Percentiles rank a stretch among this genome's conserved stretches.
Evolutionary conservation across 2,329 filamentous ascomycete species (phyloP).

Genomic region (Trematosphaeria pertusa): DNA sequence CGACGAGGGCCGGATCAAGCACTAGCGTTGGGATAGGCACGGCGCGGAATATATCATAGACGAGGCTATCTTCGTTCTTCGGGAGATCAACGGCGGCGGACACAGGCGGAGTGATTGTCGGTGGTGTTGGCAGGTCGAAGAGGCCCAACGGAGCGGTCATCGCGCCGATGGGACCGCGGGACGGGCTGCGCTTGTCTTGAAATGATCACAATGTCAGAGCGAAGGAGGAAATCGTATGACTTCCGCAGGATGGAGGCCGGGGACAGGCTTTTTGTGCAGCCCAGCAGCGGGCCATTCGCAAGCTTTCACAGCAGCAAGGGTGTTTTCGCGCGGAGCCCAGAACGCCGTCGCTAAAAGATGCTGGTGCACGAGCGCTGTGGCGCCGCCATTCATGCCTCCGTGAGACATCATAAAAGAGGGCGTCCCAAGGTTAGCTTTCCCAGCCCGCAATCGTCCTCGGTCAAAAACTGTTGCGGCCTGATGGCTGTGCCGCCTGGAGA

Average conservation of each 20-base stretch:
- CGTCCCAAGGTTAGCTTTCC: too few species aligned
- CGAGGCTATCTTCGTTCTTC: slow-evolving; percentile 14
- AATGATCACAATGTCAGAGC: slow-evolving; percentile 9
- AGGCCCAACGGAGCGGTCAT: slow-evolving; percentile 20
- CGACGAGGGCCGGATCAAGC: slow-evolving; percentile 61
- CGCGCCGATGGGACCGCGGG: slow-evolving; percentile 7
- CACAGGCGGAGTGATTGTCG: slow-evolving; percentile 10
- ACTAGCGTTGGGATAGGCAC: slow-evolving; percentile 50
- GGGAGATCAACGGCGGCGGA: slow-evolving; percentile 23
- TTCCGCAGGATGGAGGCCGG: slow-evolving; percentile 19
- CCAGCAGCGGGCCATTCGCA: too few species aligned
- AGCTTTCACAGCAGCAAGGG: too few species aligned
- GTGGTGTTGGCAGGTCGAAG: slow-evolving; percentile 1
- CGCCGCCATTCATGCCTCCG: too few species aligned
- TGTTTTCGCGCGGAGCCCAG: too few species aligned
- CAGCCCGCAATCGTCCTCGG: too few species aligned
- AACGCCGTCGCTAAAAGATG: too few species aligned
- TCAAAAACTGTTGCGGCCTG: too few species aligned
- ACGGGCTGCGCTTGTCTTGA: slow-evolving; percentile 15
- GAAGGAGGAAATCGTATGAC: slow-evolving; percentile 29
- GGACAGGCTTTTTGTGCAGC: slow-evolving; percentile 8
- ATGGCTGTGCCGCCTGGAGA: too few species aligned
- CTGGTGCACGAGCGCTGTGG: too few species aligned
- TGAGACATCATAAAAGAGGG: too few species aligned
- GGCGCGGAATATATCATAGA: slow-evolving; percentile 41